These are phyloP conservation scores for Sphenostylis stenocarpa DNA, from an alignment of 306 rosid genomes.

Conservation along the genomic window DNA sequence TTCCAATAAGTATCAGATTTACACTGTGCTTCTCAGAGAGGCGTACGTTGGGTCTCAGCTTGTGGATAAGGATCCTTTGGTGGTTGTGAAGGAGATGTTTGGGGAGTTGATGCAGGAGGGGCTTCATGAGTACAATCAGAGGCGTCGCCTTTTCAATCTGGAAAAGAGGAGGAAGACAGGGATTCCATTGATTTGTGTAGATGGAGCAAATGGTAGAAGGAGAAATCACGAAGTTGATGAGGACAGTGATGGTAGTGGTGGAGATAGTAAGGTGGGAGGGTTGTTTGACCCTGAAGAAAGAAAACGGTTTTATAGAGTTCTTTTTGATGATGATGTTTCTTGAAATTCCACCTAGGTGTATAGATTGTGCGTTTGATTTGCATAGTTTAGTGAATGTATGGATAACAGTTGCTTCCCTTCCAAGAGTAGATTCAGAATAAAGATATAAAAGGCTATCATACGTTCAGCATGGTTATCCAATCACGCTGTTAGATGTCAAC, in stretches of 20 bases:
- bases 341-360: conserved; percentile 23
- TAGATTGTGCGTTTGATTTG: conserved; percentile 1
- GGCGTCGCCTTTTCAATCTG: conserved; percentile 50
- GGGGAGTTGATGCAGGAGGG: conserved; percentile 96
- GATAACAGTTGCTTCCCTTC: no score
- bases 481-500: neutral
- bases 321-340: conserved; percentile 67
- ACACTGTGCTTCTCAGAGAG: conserved; percentile 79
- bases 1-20: conserved; percentile 77
- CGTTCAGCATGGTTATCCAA: neutral
- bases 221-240: conserved; percentile 33
- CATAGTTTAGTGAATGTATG: neutral
- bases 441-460: neutral
- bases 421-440: no score
- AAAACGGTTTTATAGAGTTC: conserved; percentile 77
- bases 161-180: conserved; percentile 70
- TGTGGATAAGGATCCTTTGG: conserved; percentile 74
- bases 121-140: conserved; percentile 78
- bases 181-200: conserved; percentile 46
- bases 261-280: conserved; percentile 50
- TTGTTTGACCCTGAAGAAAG: conserved; percentile 89
- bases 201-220: conserved; percentile 39
- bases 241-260: conserved; percentile 29
- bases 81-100: conserved; percentile 71
- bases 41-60: conserved; percentile 66